phyloP scores from a whole-genome alignment of 805 yeast genomes.

The Lachancea kluyveri region DNA sequence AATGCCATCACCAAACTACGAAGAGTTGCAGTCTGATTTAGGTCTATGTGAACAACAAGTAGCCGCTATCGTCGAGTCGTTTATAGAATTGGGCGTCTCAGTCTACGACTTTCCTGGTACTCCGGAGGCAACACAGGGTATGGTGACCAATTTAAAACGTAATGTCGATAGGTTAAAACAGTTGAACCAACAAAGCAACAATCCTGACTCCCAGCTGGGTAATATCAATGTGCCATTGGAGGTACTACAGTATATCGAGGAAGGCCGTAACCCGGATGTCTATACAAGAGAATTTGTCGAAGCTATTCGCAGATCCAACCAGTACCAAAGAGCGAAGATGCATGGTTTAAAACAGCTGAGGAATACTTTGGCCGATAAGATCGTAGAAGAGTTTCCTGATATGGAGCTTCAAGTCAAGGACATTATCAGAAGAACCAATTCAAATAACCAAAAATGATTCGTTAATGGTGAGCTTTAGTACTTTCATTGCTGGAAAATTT shows the following conservation, averaged over 20 bases:
- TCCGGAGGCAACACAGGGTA: slow-evolving; percentile 61
- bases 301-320: slow-evolving; percentile 84
- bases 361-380: slow-evolving; percentile 60
- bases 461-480: neutral
- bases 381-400: slow-evolving; percentile 76
- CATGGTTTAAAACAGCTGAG: slow-evolving; percentile 58
- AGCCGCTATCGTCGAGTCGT: slow-evolving; percentile 62
- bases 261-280: slow-evolving; percentile 94
- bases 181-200: slow-evolving; percentile 29
- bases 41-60: slow-evolving; percentile 29
- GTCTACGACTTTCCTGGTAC: slow-evolving; percentile 94
- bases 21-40: slow-evolving; percentile 24
- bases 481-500: too few species aligned
- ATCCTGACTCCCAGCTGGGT: slow-evolving; percentile 29
- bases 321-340: slow-evolving; percentile 80
- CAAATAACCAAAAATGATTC: too few species aligned
- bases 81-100: slow-evolving; percentile 83
- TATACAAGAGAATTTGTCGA: slow-evolving; percentile 96
- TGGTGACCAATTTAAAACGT: slow-evolving; percentile 34
- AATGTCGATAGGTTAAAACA: slow-evolving; percentile 36
- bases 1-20: slow-evolving; percentile 4
- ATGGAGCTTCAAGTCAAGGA: slow-evolving; percentile 50
- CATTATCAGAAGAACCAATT: slow-evolving; percentile 39
- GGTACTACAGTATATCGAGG: slow-evolving; percentile 87
- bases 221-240: slow-evolving; percentile 64